phyloP scores from a whole-genome alignment of 768 basidiomycete genomes.

The Strobilomyces echinocephalus region DNA sequence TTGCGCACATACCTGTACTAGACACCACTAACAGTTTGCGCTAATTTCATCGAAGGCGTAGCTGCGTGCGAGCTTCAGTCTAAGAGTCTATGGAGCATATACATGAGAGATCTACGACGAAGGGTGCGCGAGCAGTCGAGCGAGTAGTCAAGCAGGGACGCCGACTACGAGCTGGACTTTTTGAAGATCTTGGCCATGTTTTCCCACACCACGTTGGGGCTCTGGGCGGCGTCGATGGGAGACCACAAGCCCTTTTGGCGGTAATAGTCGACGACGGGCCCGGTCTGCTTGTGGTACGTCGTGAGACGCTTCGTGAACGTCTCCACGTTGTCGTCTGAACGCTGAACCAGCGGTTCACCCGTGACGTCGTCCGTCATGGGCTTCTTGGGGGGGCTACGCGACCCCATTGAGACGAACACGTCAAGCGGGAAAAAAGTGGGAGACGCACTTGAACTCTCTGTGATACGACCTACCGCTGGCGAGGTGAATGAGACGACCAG shows the following conservation, averaged over 20 bases:
- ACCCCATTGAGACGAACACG: conserved; percentile 9
- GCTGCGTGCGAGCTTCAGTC: conserved; percentile 10
- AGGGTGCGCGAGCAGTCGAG: background rate
- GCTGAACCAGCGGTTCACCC: conserved; percentile 93
- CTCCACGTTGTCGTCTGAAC: conserved; percentile 97
- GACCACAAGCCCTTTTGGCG: conserved; percentile 86
- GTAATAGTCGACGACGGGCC: conserved; percentile 96
- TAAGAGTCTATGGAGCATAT: conserved; percentile 20
- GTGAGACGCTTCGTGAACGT: conserved; percentile 83
- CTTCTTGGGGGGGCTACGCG: conserved; percentile 90
- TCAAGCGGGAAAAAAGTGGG: background rate
- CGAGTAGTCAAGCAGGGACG: no score
- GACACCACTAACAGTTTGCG: background rate
- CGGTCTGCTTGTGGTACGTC: conserved; percentile 92
- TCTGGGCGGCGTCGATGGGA: conserved; percentile 90
- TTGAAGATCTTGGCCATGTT: conserved; percentile 64
- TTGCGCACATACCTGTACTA: conserved; percentile 22
- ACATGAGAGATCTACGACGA: conserved; percentile 24
- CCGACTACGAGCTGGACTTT: conserved; percentile 18
- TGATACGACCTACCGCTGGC: conserved; percentile 91
- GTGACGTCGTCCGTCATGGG: conserved; percentile 88
- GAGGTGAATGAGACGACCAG: conserved; percentile 90
- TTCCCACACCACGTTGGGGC: conserved; percentile 90
- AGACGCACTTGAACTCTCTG: conserved; percentile 83
- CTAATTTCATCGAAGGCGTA: background rate